Conservation (phyloP, 768 basidiomycete species). For the Hypholoma fasciculare region DNA sequence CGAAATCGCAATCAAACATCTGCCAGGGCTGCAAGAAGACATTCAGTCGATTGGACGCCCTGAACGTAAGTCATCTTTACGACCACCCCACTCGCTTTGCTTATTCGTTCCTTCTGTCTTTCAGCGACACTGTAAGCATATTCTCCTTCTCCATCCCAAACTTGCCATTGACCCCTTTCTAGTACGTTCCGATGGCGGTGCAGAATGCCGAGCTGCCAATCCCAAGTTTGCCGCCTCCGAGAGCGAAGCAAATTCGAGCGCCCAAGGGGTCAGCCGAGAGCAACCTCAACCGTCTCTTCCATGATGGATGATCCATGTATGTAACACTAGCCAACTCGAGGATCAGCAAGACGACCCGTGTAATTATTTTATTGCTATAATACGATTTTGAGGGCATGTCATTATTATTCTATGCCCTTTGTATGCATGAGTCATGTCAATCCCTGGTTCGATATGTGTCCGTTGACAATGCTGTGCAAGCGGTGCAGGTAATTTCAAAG, state of each 20-base stretch:
- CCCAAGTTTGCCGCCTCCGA: constrained; percentile 36
- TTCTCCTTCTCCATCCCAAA: constrained; percentile 11
- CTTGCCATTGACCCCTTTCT: constrained; percentile 22
- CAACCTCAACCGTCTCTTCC: constrained; percentile 9
- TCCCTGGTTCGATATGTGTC: background rate
- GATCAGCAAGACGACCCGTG: constrained; percentile 13
- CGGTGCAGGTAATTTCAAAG: constrained; percentile 6
- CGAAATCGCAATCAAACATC: constrained; percentile 80
- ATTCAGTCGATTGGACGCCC: constrained; percentile 90
- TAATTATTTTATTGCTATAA: constrained; percentile 25
- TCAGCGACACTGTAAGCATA: constrained; percentile 75
- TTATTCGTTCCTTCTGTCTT: constrained; percentile 20
- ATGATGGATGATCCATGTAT: constrained; percentile 10
- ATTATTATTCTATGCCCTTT: background rate
- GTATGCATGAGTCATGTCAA: background rate
- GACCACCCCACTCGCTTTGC: constrained; percentile 3
- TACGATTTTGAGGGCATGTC: constrained; percentile 7
- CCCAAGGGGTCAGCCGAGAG: constrained; percentile 16
- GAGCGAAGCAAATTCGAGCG: constrained; percentile 16
- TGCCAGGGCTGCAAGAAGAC: constrained; percentile 94
- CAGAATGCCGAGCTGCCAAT: constrained; percentile 62
- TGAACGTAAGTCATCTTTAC: constrained; percentile 70
- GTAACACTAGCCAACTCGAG: constrained; percentile 8
- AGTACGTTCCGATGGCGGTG: constrained; percentile 87
- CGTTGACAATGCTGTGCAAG: constrained; percentile 9